Percentiles rank a stretch among this genome's conserved stretches.
Evolutionary conservation across 169 alveolate genomes (phyloP).

Genomic region (Cryptosporidium sp.): DNA sequence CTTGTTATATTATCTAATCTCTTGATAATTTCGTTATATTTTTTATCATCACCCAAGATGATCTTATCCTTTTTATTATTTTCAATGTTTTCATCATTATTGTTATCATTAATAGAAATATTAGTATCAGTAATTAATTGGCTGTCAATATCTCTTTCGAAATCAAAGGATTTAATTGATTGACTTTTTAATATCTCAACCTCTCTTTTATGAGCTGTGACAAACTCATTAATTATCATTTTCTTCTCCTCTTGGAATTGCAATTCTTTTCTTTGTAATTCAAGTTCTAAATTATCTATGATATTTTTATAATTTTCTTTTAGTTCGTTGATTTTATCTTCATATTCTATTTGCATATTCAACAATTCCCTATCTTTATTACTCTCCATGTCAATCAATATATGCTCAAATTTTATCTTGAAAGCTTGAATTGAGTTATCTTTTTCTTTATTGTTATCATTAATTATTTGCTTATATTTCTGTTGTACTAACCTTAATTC

Average conservation of each 20-base stretch:
- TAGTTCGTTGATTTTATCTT: conserved; percentile 53
- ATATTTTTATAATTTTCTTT: conserved; percentile 59
- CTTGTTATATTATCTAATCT: conserved; percentile 52
- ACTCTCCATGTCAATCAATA: conserved; percentile 69
- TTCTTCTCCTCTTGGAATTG: conserved; percentile 59
- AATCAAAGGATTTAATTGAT: neutral
- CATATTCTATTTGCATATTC: conserved; percentile 61
- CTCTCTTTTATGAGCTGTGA: conserved; percentile 55
- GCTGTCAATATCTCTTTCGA: neutral
- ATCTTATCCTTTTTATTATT: conserved; percentile 8
- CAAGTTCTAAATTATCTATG: conserved; percentile 45
- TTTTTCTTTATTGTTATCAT: conserved; percentile 65
- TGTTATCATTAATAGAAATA: neutral
- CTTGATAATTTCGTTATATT: conserved; percentile 41
- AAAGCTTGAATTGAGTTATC: conserved; percentile 62
- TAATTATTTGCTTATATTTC: conserved; percentile 66
- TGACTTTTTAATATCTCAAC: conserved; percentile 28
- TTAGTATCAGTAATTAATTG: neutral
- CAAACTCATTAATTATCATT: conserved; percentile 54
- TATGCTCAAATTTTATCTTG: conserved; percentile 63
- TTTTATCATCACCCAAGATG: neutral
- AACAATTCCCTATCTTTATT: conserved; percentile 65
- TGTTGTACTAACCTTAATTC: conserved; percentile 73
- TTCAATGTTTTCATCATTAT: neutral
- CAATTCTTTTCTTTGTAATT: conserved; percentile 59